Base-by-base conservation (phyloP, 805 yeast genomes). In the Candida andamanensis region DNA sequence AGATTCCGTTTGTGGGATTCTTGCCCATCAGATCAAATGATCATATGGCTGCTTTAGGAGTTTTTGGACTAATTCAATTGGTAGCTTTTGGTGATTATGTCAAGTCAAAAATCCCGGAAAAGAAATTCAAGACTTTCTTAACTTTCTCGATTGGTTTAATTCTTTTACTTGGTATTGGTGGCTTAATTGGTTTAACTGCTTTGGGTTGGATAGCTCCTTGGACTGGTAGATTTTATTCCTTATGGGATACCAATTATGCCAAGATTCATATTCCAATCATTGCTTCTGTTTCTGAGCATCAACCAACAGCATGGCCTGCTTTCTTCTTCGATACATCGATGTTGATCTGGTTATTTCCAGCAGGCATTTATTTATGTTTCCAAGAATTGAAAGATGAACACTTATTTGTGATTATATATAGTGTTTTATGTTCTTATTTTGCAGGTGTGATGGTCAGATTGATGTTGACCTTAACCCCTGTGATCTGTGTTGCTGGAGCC, bases 271-370 rank as follows among this genome's bases (percentile, higher is more conserved):
- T 92, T 50, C 99, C 98, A 27, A 92, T 92, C 54, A 92, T 92
- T 61, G 98, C 99, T 2, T 89, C 97, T 3, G 98, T 92, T 23
- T 85, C 96, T 10, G 99, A 92, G 67, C 99, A 92, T 69, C 99
- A 92, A 70, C 99, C 99, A 38, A 90, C 97, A n/a, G 95, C 98
- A 4, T 92, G 99, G 99, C 95, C 97, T 8, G 78, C 97, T 9
- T 94, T 92, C 59, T 92, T 86, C 74, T 85, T 90, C 56, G 98
- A 92, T 58, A 80, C 92, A 31, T 85, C 79, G 50, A 76, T 90
- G 70, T 70, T 92, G 61, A 85, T 90, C 50, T 94, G 98, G 98
- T 70, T 92, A 46, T 92, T 92, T 85, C 98, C 99, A 32, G 97
- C 89, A 5, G 99, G 98, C 42, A 82, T 94, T 30, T 92, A 84